phyloP scores from a whole-genome alignment of 2,329 filamentous ascomycete genomes.

The Knufia petricola region DNA sequence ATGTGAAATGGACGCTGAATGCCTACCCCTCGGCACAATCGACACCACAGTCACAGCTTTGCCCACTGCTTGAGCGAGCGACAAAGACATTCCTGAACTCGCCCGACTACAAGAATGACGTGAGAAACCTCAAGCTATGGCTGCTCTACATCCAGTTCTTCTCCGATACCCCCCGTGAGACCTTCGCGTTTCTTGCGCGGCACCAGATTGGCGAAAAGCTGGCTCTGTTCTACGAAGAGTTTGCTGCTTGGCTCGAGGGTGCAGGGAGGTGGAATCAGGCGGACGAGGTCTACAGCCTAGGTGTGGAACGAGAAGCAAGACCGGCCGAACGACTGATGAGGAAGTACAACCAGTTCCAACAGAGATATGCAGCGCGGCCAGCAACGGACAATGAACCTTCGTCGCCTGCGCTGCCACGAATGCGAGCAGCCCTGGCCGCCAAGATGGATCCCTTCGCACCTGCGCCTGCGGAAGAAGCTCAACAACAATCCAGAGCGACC shows the following conservation, averaged over 20 bases:
- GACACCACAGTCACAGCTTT: slow-evolving; percentile 80
- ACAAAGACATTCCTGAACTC: slow-evolving; percentile 83
- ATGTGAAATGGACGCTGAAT: slow-evolving; percentile 93
- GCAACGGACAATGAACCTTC: slow-evolving; percentile 57
- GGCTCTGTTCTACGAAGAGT: slow-evolving; percentile 94
- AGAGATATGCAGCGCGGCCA: slow-evolving; percentile 59
- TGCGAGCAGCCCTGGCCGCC: slow-evolving; percentile 72
- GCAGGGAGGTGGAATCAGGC: slow-evolving; percentile 80
- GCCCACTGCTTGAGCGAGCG: slow-evolving; percentile 79
- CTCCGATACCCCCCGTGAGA: slow-evolving; percentile 84
- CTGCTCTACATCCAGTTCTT: slow-evolving; percentile 89
- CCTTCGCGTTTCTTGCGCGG: slow-evolving; percentile 80
- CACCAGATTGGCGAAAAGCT: slow-evolving; percentile 79
- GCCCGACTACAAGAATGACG: slow-evolving; percentile 86
- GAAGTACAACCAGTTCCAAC: slow-evolving; percentile 88
- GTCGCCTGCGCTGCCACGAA: slow-evolving; percentile 75
- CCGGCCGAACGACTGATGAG: slow-evolving; percentile 71
- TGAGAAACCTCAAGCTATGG: slow-evolving; percentile 87
- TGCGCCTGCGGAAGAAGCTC: slow-evolving; percentile 50
- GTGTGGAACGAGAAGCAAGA: slow-evolving; percentile 77
- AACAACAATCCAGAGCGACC: slow-evolving; percentile 44
- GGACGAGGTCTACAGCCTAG: slow-evolving; percentile 84
- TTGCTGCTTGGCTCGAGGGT: slow-evolving; percentile 82
- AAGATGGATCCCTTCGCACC: slow-evolving; percentile 74
- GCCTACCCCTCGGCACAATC: slow-evolving; percentile 91